These are phyloP conservation scores for Leishmania aethiopica DNA, from an alignment of 208 protist species.

Conservation along the genomic window DNA sequence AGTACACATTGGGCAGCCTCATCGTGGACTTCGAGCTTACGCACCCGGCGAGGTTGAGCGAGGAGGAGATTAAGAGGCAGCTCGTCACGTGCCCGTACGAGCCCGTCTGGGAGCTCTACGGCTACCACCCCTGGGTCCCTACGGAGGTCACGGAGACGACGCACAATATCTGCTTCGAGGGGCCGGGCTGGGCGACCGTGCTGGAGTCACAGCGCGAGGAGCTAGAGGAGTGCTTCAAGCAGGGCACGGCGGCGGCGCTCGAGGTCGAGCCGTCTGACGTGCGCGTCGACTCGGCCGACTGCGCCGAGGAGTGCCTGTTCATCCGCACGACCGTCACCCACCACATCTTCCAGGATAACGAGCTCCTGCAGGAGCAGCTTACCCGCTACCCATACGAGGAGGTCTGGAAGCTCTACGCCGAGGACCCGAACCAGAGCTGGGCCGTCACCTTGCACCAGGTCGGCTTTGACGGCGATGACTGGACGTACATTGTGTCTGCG, in stretches of 20 bases:
- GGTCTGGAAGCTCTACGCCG: slow-evolving; percentile 49
- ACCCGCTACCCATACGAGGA: slow-evolving; percentile 41
- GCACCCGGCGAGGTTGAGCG: slow-evolving; percentile 41
- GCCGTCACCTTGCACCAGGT: slow-evolving; percentile 51
- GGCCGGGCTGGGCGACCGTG: slow-evolving; percentile 49
- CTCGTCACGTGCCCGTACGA: slow-evolving; percentile 45
- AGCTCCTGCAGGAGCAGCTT: slow-evolving; percentile 40
- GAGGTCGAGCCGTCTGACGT: slow-evolving; percentile 35
- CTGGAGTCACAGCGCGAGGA: slow-evolving; percentile 36
- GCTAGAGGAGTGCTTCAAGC: slow-evolving; percentile 39
- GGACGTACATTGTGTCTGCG: slow-evolving; percentile 46
- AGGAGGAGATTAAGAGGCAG: slow-evolving; percentile 35
- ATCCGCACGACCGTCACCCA: slow-evolving; percentile 27
- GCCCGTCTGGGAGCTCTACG: slow-evolving; percentile 62
- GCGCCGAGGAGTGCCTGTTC: slow-evolving; percentile 24
- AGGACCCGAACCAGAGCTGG: slow-evolving; percentile 25
- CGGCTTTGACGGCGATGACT: slow-evolving; percentile 78
- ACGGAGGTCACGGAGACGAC: slow-evolving; percentile 26
- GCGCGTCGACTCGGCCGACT: slow-evolving; percentile 18
- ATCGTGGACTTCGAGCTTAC: slow-evolving; percentile 50
- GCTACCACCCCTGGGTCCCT: slow-evolving; percentile 36
- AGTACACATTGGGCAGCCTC: slow-evolving; percentile 35
- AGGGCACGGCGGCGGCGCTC: slow-evolving; percentile 42
- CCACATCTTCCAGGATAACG: slow-evolving; percentile 24
- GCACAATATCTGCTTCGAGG: slow-evolving; percentile 56